Base-by-base conservation (phyloP, 352 stramenopile species). In the Phytopythium sindhum region DNA sequence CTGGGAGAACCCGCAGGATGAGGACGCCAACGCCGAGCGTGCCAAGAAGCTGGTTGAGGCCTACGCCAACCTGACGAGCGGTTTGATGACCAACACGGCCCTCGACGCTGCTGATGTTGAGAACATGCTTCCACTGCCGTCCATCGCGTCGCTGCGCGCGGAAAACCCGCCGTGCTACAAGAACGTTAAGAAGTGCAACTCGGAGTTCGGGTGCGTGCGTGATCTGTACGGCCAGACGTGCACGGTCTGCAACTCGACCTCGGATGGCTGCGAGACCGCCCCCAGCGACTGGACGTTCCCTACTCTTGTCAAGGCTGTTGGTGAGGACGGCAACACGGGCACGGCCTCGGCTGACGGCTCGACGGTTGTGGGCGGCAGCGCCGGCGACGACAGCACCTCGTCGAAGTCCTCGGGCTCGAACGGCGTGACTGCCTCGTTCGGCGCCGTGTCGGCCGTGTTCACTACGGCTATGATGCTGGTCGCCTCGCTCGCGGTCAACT, bases 151-250 rank as follows among this genome's bases (percentile, higher is more conserved):
- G 54, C 76, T 92, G 1, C 64, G 58, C 2, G 60, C 68, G 14
- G 68, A 83, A 63, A 92, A 92, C 72, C 84, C 84, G 14, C 33
- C 72, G 55, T 92, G 84, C 70, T 92, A 88, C 63, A 48, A 71
- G 31, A 92, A 86, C 63, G 83, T 86, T 8, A 68, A 77, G 56
- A 75, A 78, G 64, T 91, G 84, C 57, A 84, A 86, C 64, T 65
- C 69, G 10, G 61, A 77, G 23, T 58, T 50, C 53, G 83, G 83
- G 59, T 90, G 83, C 70, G 77, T 78, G 58, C 81, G 81, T 35
- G 79, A 89, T 58, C 68, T 81, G 31, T 88, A 77, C 44, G 80
- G 74, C 57, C 82, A 86, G 56, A 78, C 82, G 60, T 92, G 83
- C 66, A 77, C 74, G 35, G 75, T 84, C 17, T 90, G 81, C 69